A percentile compares a stretch with the other conserved stretches of the same genome.
phyloP scores from a whole-genome alignment of 2,329 filamentous ascomycete species.

The Cladophialophora bantiana region DNA sequence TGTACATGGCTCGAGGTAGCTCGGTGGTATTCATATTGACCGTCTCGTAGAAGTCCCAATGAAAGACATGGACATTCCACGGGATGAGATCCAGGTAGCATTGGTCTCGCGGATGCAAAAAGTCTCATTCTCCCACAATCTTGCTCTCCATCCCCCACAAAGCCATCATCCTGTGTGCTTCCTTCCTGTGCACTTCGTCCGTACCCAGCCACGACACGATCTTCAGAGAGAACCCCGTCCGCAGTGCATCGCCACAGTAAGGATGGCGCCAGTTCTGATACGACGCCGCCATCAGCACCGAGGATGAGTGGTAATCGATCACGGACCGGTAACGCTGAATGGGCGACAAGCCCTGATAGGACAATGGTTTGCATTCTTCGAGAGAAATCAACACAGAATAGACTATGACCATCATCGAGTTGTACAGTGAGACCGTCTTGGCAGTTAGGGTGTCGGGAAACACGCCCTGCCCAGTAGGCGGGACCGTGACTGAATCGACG shows the following conservation, averaged over 20 bases:
- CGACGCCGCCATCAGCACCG: conserved; percentile 4
- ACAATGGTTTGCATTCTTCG: background rate
- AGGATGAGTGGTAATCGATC: conserved; percentile 11
- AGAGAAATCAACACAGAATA: conserved; percentile 8
- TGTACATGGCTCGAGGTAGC: background rate
- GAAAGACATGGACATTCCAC: background rate
- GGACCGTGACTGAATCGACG: background rate
- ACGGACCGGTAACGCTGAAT: conserved; percentile 4
- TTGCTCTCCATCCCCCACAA: conserved; percentile 1
- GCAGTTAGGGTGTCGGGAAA: conserved; percentile 16
- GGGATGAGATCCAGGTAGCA: too few species aligned
- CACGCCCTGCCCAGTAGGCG: background rate
- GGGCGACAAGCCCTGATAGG: background rate
- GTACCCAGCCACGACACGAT: conserved; percentile 11
- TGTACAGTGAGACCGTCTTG: conserved; percentile 16
- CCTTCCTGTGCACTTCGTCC: background rate
- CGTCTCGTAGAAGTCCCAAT: background rate
- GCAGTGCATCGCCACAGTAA: conserved; percentile 18
- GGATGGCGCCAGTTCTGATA: conserved; percentile 9
- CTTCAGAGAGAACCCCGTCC: conserved; percentile 12
- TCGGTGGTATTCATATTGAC: background rate
- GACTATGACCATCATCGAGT: conserved; percentile 8
- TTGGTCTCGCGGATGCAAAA: background rate
- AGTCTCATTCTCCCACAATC: background rate
- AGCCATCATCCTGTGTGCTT: background rate